phyloP scores from a whole-genome alignment of 306 rosid species.

The Glycine latifolia region DNA sequence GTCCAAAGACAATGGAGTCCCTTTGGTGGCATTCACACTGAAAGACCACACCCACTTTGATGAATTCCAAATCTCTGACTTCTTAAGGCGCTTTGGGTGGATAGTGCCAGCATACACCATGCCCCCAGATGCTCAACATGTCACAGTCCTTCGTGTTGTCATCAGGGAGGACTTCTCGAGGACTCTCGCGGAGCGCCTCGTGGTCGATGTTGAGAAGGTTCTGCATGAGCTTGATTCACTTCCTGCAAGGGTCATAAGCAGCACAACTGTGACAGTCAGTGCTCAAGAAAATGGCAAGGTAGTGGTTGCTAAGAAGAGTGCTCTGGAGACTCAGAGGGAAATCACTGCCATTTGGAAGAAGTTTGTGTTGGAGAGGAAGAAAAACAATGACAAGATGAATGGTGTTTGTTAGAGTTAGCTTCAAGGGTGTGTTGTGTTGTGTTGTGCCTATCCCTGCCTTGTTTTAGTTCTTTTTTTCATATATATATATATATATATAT shows the following conservation, averaged over 20 bases:
- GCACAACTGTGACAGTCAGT: neutral
- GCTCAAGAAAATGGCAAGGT: slow-evolving; percentile 33
- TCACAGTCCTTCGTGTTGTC: slow-evolving; percentile 87
- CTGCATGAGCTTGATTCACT: slow-evolving; percentile 80
- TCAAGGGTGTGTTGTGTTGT: neutral
- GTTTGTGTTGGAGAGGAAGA: slow-evolving; percentile 79
- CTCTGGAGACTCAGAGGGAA: slow-evolving; percentile 68
- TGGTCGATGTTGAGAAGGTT: slow-evolving; percentile 66
- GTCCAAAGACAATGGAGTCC: slow-evolving; percentile 87
- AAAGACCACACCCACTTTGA: slow-evolving; percentile 65
- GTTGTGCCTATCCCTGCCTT: neutral
- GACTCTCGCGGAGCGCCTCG: slow-evolving; percentile 90
- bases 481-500: neutral
- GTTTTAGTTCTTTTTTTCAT: neutral
- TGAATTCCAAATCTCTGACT: slow-evolving; percentile 82
- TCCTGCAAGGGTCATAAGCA: slow-evolving; percentile 53
- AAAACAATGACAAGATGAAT: slow-evolving; percentile 71
- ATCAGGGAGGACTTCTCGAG: slow-evolving; percentile 91
- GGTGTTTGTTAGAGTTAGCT: slow-evolving; percentile 63
- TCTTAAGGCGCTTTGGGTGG: slow-evolving; percentile 85
- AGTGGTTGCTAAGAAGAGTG: slow-evolving; percentile 57
- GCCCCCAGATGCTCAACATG: slow-evolving; percentile 86
- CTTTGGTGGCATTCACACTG: slow-evolving; percentile 87
- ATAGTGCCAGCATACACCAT: slow-evolving; percentile 94
- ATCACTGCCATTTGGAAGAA: slow-evolving; percentile 82